Evolutionary conservation across 2,329 filamentous ascomycete genomes (phyloP), one percentile per base, ranked within the genome.

Genomic region (Pseudogymnoascus sp.): DNA sequence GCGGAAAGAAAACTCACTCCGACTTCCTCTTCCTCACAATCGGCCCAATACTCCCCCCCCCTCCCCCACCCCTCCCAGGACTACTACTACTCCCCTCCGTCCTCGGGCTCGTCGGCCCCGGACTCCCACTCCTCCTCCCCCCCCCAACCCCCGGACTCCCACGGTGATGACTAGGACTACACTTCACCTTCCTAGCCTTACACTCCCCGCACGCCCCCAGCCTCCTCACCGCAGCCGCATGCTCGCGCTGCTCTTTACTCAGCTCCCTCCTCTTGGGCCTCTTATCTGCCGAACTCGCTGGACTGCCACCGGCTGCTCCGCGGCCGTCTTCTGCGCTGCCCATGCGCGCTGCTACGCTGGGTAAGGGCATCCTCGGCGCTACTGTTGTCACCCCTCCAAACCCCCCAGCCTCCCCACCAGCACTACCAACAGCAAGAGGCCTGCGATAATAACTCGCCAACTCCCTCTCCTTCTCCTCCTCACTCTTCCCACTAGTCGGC

Each of bases 141-240:
- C 28, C 16, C n/a, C 14, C 37, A 14, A 41, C 11, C 11, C 19
- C 43, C 5, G 43, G 19, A 14, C 43, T 48, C 19, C 43, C 43
- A 1, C 43, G 43, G 1, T 14, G 11, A 21, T 48, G 43, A 8
- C 8, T 23, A 48, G 43, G 21, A 21, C 19, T 25, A 23, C 43
- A 48, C 54, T 16, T 60, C n/a, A 60, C 34, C 54, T 60, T 60
- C 54, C 54, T 60, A 2, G 54, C 25, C 54, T 60, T 60, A 6
- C 54, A 60, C n/a, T 60, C 54, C n/a, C 8, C 7, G 6, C 54
- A 60, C 25, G 54, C 54, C 4, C 54, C 54, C 25, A 60, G 8
- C 23, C 25, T 60, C 14, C 54, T 10, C 13, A 60, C 25, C 4
- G 54, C 54, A 60, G 54, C 54, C 3, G 54, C 54, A 31, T 60